phyloP scores from a whole-genome alignment of 2,329 filamentous ascomycete genomes.

The Aureobasidium sp. region DNA sequence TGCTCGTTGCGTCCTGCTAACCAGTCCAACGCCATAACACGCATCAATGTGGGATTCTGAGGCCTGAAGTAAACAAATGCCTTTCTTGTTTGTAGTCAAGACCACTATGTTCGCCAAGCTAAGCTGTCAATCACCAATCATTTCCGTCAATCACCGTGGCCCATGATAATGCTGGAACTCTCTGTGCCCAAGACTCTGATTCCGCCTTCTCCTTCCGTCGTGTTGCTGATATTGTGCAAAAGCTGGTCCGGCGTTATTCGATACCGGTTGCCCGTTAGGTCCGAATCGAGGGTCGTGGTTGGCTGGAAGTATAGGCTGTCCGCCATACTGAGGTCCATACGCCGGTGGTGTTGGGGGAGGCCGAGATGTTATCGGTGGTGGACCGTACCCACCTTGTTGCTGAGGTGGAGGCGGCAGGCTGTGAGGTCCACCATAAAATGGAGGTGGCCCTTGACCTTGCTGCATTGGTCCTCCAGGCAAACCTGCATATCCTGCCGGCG shows the following conservation, averaged over 20 bases:
- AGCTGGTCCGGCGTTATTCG: conserved; percentile 1
- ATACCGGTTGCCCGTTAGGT: neutral
- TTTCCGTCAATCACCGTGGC: neutral
- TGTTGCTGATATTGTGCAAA: conserved; percentile 15
- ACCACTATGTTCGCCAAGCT: neutral
- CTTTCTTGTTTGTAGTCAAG: conserved; percentile 2
- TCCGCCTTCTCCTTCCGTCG: conserved; percentile 3
- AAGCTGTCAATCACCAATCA: neutral
- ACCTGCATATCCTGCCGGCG: neutral
- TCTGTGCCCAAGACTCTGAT: conserved; percentile 6
- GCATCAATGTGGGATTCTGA: neutral
- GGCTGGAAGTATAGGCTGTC: conserved; percentile 31
- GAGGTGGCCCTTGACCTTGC: conserved; percentile 1
- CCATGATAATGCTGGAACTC: conserved; percentile 12
- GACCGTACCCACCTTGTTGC: neutral
- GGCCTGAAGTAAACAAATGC: neutral
- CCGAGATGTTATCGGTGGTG: neutral
- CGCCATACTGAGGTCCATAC: conserved; percentile 28
- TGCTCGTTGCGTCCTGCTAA: neutral
- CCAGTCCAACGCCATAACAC: neutral
- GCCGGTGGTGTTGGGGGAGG: conserved; percentile 24
- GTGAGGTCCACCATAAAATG: neutral
- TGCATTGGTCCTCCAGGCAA: neutral
- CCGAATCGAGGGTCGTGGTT: conserved; percentile 25
- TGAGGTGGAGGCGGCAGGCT: neutral